Evolutionary conservation across 352 stramenopile genomes (phyloP).

Genomic region (Pythium scleroteichum): DNA sequence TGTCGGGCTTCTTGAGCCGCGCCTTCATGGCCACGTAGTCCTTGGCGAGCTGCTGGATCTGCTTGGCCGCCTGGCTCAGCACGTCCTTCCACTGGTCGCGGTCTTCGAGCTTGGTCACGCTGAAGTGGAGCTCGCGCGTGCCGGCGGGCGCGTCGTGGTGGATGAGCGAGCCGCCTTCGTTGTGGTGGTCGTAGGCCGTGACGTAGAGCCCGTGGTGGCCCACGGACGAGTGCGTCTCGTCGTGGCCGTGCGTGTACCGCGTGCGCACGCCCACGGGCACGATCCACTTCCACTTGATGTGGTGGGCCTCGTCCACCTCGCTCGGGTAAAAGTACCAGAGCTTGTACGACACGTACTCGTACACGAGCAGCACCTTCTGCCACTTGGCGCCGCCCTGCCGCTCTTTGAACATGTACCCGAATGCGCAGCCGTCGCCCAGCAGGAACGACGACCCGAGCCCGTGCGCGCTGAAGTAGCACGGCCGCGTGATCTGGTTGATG

Average conservation of each 20-base stretch:
- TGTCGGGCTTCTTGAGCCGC: constrained; percentile 84
- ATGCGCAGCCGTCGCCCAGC: constrained; percentile 78
- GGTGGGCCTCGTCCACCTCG: constrained; percentile 76
- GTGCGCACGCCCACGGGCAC: constrained; percentile 69
- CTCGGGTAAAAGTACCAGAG: constrained; percentile 90
- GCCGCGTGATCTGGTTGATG: constrained; percentile 86
- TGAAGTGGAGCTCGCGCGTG: constrained; percentile 82
- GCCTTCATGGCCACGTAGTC: constrained; percentile 65
- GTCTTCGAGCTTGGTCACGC: constrained; percentile 83
- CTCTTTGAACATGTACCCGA: constrained; percentile 85
- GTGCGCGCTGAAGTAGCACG: constrained; percentile 78
- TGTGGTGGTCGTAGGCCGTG: constrained; percentile 78
- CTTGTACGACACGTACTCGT: constrained; percentile 87
- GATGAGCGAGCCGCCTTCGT: constrained; percentile 22
- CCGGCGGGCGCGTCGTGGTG: constrained; percentile 46
- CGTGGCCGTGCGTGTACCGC: constrained; percentile 83
- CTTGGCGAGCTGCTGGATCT: constrained; percentile 63
- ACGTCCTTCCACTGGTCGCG: constrained; percentile 81
- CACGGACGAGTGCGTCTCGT: constrained; percentile 80
- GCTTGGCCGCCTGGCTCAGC: constrained; percentile 51
- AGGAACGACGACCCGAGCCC: constrained; percentile 88
- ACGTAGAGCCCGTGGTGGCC: constrained; percentile 85
- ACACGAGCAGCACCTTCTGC: constrained; percentile 86
- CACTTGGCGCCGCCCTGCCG: constrained; percentile 58
- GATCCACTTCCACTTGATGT: constrained; percentile 89